phyloP scores from a whole-genome alignment of 192 early-diverging fungal genomes.

The Podila epicladia region DNA sequence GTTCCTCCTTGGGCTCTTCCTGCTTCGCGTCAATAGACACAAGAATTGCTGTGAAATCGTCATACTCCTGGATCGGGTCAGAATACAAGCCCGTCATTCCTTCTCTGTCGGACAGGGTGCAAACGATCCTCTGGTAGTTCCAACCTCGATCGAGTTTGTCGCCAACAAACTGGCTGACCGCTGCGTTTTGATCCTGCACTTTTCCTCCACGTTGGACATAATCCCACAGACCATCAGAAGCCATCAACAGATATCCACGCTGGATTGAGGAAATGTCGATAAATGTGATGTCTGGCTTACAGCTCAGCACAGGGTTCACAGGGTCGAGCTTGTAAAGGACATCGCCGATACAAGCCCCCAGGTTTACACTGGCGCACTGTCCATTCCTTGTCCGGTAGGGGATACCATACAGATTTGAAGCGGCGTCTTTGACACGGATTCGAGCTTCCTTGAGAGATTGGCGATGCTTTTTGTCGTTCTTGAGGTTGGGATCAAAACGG shows the following conservation, averaged over 20 bases:
- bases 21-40: slow-evolving; percentile 23
- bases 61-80: slow-evolving; percentile 63
- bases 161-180: slow-evolving; percentile 58
- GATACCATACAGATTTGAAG: slow-evolving; percentile 48
- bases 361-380: slow-evolving; percentile 57
- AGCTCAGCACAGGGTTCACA: slow-evolving; percentile 54
- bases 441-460: slow-evolving; percentile 61
- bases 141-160: slow-evolving; percentile 63
- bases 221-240: slow-evolving; percentile 66
- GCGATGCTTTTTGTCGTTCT: slow-evolving; percentile 60
- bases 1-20: neutral
- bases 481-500: slow-evolving; percentile 55
- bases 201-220: slow-evolving; percentile 58
- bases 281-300: slow-evolving; percentile 64
- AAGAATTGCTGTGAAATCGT: slow-evolving; percentile 65
- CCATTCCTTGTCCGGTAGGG: slow-evolving; percentile 46
- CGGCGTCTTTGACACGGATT: slow-evolving; percentile 56
- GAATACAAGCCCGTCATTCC: slow-evolving; percentile 56
- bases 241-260: slow-evolving; percentile 62
- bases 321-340: slow-evolving; percentile 65
- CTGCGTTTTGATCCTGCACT: slow-evolving; percentile 59
- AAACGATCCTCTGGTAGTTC: slow-evolving; percentile 53
- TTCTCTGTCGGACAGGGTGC: slow-evolving; percentile 61
- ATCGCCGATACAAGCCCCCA: slow-evolving; percentile 65
- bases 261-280: slow-evolving; percentile 40